A percentile compares a stretch with the other conserved stretches of the same genome.
phyloP scores from a whole-genome alignment of 2,329 filamentous ascomycete species.

The Plenodomus lindquistii region DNA sequence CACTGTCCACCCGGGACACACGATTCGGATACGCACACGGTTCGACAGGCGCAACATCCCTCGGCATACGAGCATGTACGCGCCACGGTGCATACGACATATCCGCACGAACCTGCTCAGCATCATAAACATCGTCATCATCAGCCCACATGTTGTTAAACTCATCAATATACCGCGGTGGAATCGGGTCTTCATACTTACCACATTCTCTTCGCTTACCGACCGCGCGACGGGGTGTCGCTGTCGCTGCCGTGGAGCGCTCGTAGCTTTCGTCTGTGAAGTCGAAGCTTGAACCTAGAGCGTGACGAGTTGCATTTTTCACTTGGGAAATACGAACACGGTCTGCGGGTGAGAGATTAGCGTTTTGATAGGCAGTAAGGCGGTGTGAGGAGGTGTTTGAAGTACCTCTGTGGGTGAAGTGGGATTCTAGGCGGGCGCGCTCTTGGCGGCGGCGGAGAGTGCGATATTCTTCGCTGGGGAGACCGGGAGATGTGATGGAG shows the following conservation, averaged over 20 bases:
- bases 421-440: slow-evolving; percentile 5
- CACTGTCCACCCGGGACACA: no score
- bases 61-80: no score
- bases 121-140: slow-evolving; percentile 9
- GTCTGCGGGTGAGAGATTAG: not conserved
- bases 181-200: slow-evolving; percentile 6
- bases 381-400: not conserved
- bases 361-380: slow-evolving; percentile 8
- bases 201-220: not conserved
- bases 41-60: not conserved
- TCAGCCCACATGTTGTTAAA: slow-evolving; percentile 17
- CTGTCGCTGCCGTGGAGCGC: no score
- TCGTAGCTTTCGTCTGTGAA: slow-evolving; percentile 7
- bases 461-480: slow-evolving; percentile 12
- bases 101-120: not conserved
- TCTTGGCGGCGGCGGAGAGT: slow-evolving; percentile 4
- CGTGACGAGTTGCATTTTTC: slow-evolving; percentile 14
- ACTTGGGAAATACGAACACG: slow-evolving; percentile 13
- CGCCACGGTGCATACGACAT: no score
- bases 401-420: slow-evolving; percentile 2
- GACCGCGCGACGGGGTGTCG: not conserved
- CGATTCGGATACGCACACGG: no score
- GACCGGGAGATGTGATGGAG: slow-evolving; percentile 6
- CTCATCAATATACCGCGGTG: slow-evolving; percentile 18
- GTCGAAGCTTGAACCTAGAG: slow-evolving; percentile 11